Conservation (phyloP, 116 monocot genomes). For the Trichopus zeylanicus region DNA sequence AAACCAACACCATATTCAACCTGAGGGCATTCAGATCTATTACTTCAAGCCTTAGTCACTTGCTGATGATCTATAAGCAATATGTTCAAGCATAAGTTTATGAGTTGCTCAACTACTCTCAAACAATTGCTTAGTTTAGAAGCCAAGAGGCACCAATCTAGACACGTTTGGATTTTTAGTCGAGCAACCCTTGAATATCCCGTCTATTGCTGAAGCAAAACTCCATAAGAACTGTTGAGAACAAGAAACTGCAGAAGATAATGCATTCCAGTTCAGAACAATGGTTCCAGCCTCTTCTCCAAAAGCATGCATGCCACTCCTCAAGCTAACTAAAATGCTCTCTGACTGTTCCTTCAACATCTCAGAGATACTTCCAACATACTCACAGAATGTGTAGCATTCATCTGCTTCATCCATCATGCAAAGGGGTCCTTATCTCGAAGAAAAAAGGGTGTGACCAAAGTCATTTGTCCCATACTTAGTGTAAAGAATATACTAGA, state of each 20-base stretch:
- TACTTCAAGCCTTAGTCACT: background rate
- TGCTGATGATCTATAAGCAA: conserved; percentile 23
- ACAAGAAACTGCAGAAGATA: conserved; percentile 52
- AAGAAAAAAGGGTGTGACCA: background rate
- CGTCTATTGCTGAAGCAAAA: conserved; percentile 31
- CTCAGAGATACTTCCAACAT: conserved; percentile 30
- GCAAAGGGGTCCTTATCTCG: conserved; percentile 12
- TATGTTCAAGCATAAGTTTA: conserved; percentile 40
- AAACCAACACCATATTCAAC: conserved; percentile 9
- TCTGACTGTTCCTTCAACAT: conserved; percentile 30
- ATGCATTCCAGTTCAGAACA: conserved; percentile 22
- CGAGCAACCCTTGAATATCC: conserved; percentile 7
- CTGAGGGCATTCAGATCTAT: conserved; percentile 1
- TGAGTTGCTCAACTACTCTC: conserved; percentile 39
- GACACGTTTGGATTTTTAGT: conserved; percentile 3
- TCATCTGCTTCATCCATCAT: conserved; percentile 14
- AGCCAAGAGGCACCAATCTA: conserved; percentile 5
- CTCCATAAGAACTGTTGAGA: conserved; percentile 74
- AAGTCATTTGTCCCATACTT: conserved; percentile 23
- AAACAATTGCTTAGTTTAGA: conserved; percentile 35
- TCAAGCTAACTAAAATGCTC: conserved; percentile 16
- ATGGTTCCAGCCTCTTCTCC: conserved; percentile 17
- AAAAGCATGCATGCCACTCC: conserved; percentile 3
- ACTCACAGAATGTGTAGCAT: conserved; percentile 19
- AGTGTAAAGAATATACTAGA: conserved; percentile 41